A percentile compares a stretch with the other conserved stretches of the same genome.
These are phyloP conservation scores for Tolypocladium tropicale DNA, from an alignment of 2,329 filamentous ascomycete genomes.

Conservation along the genomic window DNA sequence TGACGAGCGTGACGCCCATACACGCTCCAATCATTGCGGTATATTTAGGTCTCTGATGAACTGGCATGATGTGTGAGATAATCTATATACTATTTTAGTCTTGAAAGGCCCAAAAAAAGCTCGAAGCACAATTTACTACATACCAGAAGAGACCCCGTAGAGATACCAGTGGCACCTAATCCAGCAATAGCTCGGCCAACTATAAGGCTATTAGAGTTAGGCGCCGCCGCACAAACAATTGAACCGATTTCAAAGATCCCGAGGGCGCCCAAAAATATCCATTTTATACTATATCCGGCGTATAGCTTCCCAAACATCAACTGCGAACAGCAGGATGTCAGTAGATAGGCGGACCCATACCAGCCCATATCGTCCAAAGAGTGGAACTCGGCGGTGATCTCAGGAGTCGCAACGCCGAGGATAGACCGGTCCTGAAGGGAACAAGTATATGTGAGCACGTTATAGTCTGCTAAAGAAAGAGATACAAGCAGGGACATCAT, in stretches of 20 bases:
- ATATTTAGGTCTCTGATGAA: neutral
- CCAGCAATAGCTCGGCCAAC: neutral
- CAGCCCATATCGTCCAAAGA: neutral
- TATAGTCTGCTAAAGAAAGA: too few relatives aligned
- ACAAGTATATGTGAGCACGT: neutral
- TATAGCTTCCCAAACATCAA: neutral
- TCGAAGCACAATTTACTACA: neutral
- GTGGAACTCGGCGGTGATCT: neutral
- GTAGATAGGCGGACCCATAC: neutral
- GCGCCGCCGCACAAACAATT: neutral
- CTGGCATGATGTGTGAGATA: neutral
- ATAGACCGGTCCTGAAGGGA: neutral
- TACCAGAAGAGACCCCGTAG: neutral
- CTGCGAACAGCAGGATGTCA: neutral
- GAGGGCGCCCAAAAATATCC: neutral
- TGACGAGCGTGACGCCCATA: neutral
- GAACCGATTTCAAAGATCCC: neutral
- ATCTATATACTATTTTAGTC: neutral
- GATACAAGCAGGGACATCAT: too few relatives aligned
- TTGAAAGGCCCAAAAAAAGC: neutral
- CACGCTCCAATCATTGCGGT: neutral
- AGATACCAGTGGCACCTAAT: neutral
- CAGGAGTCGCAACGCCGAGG: neutral
- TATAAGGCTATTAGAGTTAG: neutral
- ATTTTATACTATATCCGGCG: neutral